A percentile compares a stretch with the other conserved stretches of the same genome.
phyloP scores from a whole-genome alignment of 148 eudicot genomes.

The Selenicereus undatus region DNA sequence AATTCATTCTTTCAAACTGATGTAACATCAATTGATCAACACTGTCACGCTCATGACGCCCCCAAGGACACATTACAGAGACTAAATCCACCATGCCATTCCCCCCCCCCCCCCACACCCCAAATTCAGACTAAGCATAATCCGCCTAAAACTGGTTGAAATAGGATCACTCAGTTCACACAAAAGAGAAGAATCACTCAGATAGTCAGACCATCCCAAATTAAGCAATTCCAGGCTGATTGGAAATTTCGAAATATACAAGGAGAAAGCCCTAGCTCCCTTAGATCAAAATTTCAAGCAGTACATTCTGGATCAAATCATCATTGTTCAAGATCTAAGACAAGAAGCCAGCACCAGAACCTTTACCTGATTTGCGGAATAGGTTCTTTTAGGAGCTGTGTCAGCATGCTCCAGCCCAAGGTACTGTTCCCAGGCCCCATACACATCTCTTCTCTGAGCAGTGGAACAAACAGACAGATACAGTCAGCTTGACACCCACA shows the following conservation, averaged over 20 bases:
- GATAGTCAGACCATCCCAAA: too few species aligned
- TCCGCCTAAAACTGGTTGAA: not conserved
- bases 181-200: not conserved
- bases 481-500: not conserved
- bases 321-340: not conserved
- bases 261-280: too few species aligned
- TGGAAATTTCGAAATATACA: too few species aligned
- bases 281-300: too few species aligned
- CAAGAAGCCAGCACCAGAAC: conserved; percentile 5
- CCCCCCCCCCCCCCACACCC: too few species aligned
- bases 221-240: too few species aligned
- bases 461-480: not conserved
- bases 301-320: not conserved
- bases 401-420: conserved; percentile 91
- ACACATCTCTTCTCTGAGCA: conserved; percentile 75
- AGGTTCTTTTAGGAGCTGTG: conserved; percentile 70
- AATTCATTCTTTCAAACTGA: too few species aligned
- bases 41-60: too few species aligned
- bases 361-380: conserved; percentile 61
- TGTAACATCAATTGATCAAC: too few species aligned
- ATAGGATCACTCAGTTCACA: not conserved
- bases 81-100: not conserved
- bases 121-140: too few species aligned
- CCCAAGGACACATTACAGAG: not conserved
- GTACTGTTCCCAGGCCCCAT: conserved; percentile 98